These are phyloP conservation scores for Globisporangium takayamanum DNA, from an alignment of 352 stramenopile species.

Conservation along the genomic window DNA sequence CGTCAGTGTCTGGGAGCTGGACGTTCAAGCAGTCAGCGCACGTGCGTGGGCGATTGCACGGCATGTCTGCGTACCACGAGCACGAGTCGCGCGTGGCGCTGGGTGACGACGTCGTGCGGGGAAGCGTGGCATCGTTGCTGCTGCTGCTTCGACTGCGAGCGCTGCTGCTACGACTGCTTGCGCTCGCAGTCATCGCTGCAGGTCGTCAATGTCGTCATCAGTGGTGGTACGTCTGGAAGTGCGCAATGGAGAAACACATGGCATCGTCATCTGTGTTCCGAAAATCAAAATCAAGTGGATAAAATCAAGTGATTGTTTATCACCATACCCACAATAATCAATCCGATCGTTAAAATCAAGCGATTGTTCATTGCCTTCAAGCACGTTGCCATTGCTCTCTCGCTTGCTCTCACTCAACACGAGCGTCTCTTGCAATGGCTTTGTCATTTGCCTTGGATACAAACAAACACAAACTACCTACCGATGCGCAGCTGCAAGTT, in stretches of 20 bases:
- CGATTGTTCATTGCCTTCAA: too few relatives aligned
- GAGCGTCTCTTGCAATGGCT: background rate
- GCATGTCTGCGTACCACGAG: constrained; percentile 14
- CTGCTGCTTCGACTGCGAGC: background rate
- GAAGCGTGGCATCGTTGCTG: background rate
- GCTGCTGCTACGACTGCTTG: background rate
- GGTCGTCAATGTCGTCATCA: background rate
- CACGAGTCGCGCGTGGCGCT: constrained; percentile 15
- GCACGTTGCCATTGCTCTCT: too few relatives aligned
- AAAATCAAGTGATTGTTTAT: too few relatives aligned
- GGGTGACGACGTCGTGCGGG: constrained; percentile 2
- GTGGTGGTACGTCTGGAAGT: background rate
- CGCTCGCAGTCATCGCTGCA: background rate
- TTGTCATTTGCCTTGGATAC: background rate
- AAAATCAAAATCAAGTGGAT: too few relatives aligned
- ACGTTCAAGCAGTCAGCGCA: constrained; percentile 33
- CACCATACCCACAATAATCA: too few relatives aligned
- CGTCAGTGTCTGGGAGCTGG: constrained; percentile 19
- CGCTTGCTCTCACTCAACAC: background rate
- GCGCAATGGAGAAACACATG: too few relatives aligned
- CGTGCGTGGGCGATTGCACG: constrained; percentile 17
- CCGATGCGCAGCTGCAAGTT: constrained; percentile 8
- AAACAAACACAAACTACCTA: background rate
- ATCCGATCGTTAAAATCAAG: too few relatives aligned
- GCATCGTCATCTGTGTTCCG: too few relatives aligned